Percentiles rank a stretch among this genome's conserved stretches.
These are phyloP conservation scores for Hypholoma fasciculare DNA, from an alignment of 768 basidiomycete genomes.

Conservation along the genomic window DNA sequence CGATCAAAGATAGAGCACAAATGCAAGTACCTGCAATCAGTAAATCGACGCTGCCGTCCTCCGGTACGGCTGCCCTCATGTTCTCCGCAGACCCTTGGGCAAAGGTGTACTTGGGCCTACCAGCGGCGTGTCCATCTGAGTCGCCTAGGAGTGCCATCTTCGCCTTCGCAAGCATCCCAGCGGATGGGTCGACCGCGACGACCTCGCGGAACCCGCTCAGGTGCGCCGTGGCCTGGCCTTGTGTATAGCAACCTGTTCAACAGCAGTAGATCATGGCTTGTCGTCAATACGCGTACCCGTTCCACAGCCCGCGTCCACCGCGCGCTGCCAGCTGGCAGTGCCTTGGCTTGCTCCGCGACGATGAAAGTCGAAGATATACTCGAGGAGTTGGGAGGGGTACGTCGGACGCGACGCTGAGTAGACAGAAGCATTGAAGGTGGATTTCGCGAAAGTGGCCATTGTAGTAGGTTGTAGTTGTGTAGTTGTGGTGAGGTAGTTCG, in stretches of 20 bases:
- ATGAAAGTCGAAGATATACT: constrained; percentile 65
- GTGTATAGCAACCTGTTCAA: background rate
- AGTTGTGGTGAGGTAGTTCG: background rate
- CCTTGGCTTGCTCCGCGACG: constrained; percentile 12
- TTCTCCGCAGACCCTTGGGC: constrained; percentile 52
- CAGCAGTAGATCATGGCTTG: background rate
- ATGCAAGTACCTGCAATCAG: constrained; percentile 56
- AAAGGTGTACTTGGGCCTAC: constrained; percentile 23
- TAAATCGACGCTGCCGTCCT: constrained; percentile 60
- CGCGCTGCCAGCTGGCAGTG: constrained; percentile 48
- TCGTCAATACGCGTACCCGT: constrained; percentile 51
- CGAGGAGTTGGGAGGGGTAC: constrained; percentile 67
- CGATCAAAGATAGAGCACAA: background rate
- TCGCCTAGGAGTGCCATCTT: constrained; percentile 18
- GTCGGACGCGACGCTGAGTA: constrained; percentile 75
- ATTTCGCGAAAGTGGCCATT: constrained; percentile 80
- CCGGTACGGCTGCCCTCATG: constrained; percentile 40
- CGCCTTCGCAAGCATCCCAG: constrained; percentile 66
- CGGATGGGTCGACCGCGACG: constrained; percentile 74
- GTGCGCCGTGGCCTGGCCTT: constrained; percentile 71
- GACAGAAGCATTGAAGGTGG: constrained; percentile 62
- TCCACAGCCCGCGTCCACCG: constrained; percentile 81
- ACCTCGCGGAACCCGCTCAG: constrained; percentile 56
- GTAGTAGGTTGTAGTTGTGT: background rate
- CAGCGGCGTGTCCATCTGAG: background rate